Base-by-base conservation (phyloP, 495 filamentous ascomycete genomes). In the Tuber indicum region DNA sequence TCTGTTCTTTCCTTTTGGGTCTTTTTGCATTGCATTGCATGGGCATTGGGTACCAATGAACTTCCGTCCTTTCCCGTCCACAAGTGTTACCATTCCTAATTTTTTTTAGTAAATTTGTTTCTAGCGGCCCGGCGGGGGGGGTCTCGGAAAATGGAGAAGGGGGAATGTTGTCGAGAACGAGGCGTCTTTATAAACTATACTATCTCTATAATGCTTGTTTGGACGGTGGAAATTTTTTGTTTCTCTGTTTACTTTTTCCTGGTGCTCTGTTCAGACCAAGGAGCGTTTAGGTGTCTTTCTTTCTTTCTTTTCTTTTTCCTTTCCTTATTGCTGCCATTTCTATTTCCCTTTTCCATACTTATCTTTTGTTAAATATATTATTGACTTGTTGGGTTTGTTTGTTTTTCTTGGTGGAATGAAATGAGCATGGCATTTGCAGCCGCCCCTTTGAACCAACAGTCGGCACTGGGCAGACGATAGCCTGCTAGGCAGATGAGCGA, bases 11-110 rank as follows among this genome's bases (percentile, higher is more conserved):
- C 71, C 62, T 79, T 58, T 74, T 26, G 74, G 36, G 46, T 72
- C 44, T 71, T 72, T 71, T 75, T 76, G n/a, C n/a, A n/a, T 42
- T 66, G 77, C 77, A 80, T 79, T 74, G 71, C 74, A 76, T 76
- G 77, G 58, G 77, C 71, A 80, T 79, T 79, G 74, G 77, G 78
- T 70, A 80, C 78, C 77, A 80, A 80, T 80, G 73, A 80, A 80
- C 74, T 80, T 74, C 71, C 71, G 71, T 76, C 52, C 47, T 45
- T 73, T 52, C 45, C 58, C 49, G 49, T 58, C n/a, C 10, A 66
- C 58, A 66, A 66, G 26, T 66, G 58, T 32, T 32, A 32, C 49
- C 32, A 66, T 32, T 32, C 58, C 58, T 66, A 66, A 66, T 66
- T 66, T 66, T 58, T 58, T 66, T 66, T 66, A 66, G 58, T 66